Base-by-base conservation (phyloP, 1,284 basidiomycete genomes). In the Cerrena zonata region DNA sequence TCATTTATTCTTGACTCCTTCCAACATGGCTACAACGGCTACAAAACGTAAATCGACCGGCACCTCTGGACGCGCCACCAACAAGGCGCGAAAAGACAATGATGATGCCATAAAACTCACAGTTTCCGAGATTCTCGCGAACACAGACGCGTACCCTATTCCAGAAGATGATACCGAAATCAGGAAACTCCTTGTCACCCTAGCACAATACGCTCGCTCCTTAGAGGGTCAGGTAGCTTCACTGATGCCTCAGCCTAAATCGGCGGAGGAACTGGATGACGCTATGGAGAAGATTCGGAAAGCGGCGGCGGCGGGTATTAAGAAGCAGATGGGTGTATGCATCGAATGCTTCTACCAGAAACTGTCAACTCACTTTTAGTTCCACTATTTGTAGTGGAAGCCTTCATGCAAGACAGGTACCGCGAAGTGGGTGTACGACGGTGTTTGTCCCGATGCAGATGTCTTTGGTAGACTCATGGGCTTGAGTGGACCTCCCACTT, bases 391-490 rank as follows among this genome's bases (percentile, higher is more conserved):
- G 34, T 41, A 79, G 78, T 80, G 77, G 77, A 76, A 72, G 55
- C 68, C 75, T 2, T 72, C 73, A 2, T 80, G 77, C 63, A 80
- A 78, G 58, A 69, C 63, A 0, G 73, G 75, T 21, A 56, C 63
- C 12, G 71, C 80, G 10, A 78, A 73, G 52, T 82, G 72, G 71
- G 56, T 61, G 10, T 82, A 79, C 58, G 78, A 81, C 52, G 79
- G 78, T 13, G 69, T 82, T 12, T 82, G 77, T 58, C 57, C 67
- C 5, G 75, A 81, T 58, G 69, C 76, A 0, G 67, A 63, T n/a
- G 71, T 81, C 26, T 82, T 82, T 54, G 78, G 75, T 2, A 65
- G 61, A 3, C 58, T 80, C 38, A 57, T 81, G 54, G 66, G 68
- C 0, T 62, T 79, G 2, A 69, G 59, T 18, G 73, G 71, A 0